Base-by-base conservation (phyloP, 2,329 filamentous ascomycete species). In the Cladosporium sp. region DNA sequence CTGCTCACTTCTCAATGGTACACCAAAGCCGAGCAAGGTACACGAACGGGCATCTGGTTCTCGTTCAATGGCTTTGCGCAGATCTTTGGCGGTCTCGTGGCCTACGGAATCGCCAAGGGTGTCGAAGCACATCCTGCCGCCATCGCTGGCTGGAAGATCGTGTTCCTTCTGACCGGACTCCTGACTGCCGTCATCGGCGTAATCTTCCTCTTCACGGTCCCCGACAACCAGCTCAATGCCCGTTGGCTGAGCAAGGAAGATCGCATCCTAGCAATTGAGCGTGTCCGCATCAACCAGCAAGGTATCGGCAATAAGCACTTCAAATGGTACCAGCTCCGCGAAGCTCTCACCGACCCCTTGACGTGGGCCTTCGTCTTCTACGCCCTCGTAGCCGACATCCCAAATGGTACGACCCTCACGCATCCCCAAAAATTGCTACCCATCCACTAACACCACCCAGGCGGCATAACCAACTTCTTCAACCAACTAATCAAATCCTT, bases 1-100 rank as follows among this genome's bases (percentile, higher is more conserved):
- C 71, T 88, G 1, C 75, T 88, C 57, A 86, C 83, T 1, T 79
- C 74, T 3, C 82, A 86, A 67, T 88, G 84, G 84, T 88, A 86
- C 58, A 87, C 85, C 1, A 82, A 82, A 63, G 73, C 74, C 48
- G 84, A 88, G 62, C 84, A 87, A 67, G 81, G 79, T 1, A 69
- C 73, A 0, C 71, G 84, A 7, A 79, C 78, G 1, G 78, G 77
- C 3, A 78, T 86, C 49, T 88, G 84, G 84, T 86, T 86, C 67
- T 77, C 72, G 43, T 85, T 84, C 69, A 84, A 84, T 54, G 82
- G 82, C 2, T 77, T 77, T 46, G 82, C 78, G 0, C 80, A 82
- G 62, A 82, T 85, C 13, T 72, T 85, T 30, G 82, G 82, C 7
- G 82, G 82, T 2, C 55, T 80, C 1, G 67, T 85, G 0, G 80